These are phyloP conservation scores for Turritis glabra DNA, from an alignment of 345 rosid genomes.

Conservation along the genomic window DNA sequence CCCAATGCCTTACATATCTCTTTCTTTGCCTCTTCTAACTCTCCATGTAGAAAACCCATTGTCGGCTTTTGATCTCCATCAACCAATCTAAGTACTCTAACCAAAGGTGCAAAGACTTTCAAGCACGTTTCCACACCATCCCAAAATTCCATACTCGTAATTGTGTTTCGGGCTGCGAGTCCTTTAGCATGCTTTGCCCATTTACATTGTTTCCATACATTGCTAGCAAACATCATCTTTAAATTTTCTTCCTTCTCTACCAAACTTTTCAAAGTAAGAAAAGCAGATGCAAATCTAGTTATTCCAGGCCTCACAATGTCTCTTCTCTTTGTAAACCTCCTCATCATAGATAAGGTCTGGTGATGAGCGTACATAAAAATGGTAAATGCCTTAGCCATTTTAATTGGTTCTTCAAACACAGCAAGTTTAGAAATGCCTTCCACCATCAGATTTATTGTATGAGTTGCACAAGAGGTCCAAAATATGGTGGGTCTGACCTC, in stretches of 20 bases:
- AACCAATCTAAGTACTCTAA: background rate
- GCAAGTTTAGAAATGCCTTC: background rate
- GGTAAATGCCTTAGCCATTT: too few relatives aligned
- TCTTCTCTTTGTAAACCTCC: background rate
- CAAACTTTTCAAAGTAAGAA: background rate
- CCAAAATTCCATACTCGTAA: background rate
- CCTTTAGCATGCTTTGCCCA: background rate
- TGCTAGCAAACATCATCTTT: slow-evolving; percentile 9
- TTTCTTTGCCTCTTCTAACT: background rate
- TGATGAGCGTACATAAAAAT: background rate
- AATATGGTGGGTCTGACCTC: background rate
- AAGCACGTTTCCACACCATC: background rate
- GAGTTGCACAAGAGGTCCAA: background rate
- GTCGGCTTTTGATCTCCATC: background rate
- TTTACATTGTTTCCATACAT: background rate
- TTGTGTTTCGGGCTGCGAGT: background rate
- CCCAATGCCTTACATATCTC: background rate
- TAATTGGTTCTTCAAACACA: too few relatives aligned
- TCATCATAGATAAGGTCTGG: background rate
- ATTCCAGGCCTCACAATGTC: too few relatives aligned
- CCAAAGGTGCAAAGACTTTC: background rate
- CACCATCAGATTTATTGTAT: background rate
- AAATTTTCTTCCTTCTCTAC: background rate
- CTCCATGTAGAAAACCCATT: background rate
- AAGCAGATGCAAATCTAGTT: background rate